These are phyloP conservation scores for Xylaria acuta DNA, from an alignment of 495 filamentous ascomycete genomes.

Conservation along the genomic window DNA sequence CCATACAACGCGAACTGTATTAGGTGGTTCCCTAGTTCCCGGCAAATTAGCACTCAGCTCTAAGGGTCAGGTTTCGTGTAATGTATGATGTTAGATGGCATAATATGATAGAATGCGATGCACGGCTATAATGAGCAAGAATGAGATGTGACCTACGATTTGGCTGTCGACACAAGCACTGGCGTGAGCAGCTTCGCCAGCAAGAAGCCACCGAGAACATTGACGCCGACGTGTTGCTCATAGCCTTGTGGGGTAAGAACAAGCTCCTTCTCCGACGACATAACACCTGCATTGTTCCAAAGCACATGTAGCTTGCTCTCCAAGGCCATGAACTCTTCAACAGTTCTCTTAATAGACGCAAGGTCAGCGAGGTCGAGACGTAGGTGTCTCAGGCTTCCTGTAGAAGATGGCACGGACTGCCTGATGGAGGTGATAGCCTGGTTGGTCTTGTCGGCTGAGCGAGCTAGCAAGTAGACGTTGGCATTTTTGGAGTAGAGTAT, in stretches of 20 bases:
- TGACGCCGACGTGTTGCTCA: conserved; percentile 44
- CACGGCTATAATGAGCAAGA: too few species aligned
- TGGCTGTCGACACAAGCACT: conserved; percentile 39
- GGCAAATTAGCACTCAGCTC: too few species aligned
- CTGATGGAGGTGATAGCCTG: conserved; percentile 26
- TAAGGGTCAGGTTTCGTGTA: too few species aligned
- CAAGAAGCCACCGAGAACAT: conserved; percentile 44
- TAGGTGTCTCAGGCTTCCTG: conserved; percentile 24
- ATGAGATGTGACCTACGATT: too few species aligned
- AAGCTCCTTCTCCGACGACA: conserved; percentile 12
- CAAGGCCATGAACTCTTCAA: conserved; percentile 24
- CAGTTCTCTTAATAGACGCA: conserved; percentile 32
- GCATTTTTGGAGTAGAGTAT: conserved; percentile 49
- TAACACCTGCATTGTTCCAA: conserved; percentile 46
- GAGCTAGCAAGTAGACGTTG: conserved; percentile 45
- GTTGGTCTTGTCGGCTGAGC: conserved; percentile 37
- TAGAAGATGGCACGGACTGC: conserved; percentile 22
- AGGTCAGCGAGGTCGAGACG: conserved; percentile 36
- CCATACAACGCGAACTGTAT: background rate
- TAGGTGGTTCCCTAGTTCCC: too few species aligned
- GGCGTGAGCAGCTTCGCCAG: conserved; percentile 51
- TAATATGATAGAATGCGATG: too few species aligned
- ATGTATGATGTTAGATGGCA: too few species aligned
- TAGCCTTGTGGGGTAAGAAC: conserved; percentile 44
- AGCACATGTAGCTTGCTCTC: conserved; percentile 34